Evolutionary conservation across 371 early-diverging fungal species (phyloP).

Genomic region (Fennellomyces sp.): DNA sequence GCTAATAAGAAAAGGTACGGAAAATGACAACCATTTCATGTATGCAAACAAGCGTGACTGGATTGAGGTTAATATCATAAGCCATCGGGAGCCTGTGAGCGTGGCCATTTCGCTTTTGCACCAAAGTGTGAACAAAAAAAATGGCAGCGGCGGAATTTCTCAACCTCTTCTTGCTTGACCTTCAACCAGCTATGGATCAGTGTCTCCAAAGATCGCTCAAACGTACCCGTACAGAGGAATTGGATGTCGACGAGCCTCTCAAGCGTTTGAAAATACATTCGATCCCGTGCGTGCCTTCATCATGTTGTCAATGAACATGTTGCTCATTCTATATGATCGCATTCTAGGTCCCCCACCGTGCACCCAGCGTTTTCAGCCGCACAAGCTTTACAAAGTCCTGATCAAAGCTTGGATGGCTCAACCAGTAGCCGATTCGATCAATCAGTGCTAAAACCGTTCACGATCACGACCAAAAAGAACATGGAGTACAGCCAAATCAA

Average conservation of each 20-base stretch:
- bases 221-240: constrained; percentile 8
- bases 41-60: too few relatives aligned
- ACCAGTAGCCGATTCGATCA: background rate
- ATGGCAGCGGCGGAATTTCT: too few relatives aligned
- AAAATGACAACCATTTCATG: too few relatives aligned
- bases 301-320: too few relatives aligned
- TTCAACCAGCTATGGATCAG: constrained; percentile 1
- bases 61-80: too few relatives aligned
- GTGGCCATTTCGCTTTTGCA: too few relatives aligned
- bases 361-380: background rate
- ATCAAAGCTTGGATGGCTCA: background rate
- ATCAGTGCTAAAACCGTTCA: constrained; percentile 9
- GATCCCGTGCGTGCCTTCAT: background rate
- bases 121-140: too few relatives aligned
- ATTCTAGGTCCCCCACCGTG: background rate
- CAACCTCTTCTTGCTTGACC: too few relatives aligned
- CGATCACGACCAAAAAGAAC: constrained; percentile 6
- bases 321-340: background rate
- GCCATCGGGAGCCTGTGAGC: too few relatives aligned
- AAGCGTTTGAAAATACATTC: background rate
- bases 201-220: background rate
- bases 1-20: too few relatives aligned
- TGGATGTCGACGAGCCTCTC: background rate
- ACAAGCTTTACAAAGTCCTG: background rate
- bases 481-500: constrained; percentile 23